Base-by-base conservation (phyloP, 768 basidiomycete species). In the Serpula lacrymans region DNA sequence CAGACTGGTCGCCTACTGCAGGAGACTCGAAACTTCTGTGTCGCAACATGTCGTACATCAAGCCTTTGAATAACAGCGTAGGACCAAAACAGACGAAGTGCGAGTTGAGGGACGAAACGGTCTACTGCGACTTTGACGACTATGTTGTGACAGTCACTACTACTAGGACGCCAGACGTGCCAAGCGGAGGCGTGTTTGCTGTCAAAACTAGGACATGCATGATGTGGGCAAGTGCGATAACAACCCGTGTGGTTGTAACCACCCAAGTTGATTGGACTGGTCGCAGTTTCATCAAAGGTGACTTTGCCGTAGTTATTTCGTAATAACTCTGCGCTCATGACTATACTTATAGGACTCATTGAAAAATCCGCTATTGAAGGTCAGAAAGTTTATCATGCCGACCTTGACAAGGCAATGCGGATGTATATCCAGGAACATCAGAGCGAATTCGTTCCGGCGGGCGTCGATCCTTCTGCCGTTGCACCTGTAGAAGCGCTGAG, bases 1-100 rank as follows among this genome's bases (percentile, higher is more conserved):
- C 92, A 4, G 96, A 98, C 58, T 98, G 96, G 96, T 68, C 77
- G 13, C 93, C 95, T 0, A 68, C 70, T 4, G 53, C 65, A 0
- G 68, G 76, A 0, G 78, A 73, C 11, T 78, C 82, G 24, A 78
- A 82, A 41, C 74, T 90, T 28, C 78, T 96, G 8, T 72, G 81
- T 20, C 78, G 95, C 8, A 88, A 91, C 48, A 92, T 94, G 82
- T 90, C 90, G 20, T 99, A 98, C 63, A 94, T 97, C 67, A 97
- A 95, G 59, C 94, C 93, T 0, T 69, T 99, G 22, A 80, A 77
- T 47, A 93, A 78, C 1, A 80, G 82, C 40, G 77, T 99, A 22
- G 96, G 96, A 0, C 96, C 95, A 1, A 95, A 81, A 58, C 88
- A 90, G 62, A 92, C 94, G 12, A 95, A 94, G 59, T 99, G 96